Evolutionary conservation across 768 basidiomycete species (phyloP).

Genomic region (Suillus bovinus): DNA sequence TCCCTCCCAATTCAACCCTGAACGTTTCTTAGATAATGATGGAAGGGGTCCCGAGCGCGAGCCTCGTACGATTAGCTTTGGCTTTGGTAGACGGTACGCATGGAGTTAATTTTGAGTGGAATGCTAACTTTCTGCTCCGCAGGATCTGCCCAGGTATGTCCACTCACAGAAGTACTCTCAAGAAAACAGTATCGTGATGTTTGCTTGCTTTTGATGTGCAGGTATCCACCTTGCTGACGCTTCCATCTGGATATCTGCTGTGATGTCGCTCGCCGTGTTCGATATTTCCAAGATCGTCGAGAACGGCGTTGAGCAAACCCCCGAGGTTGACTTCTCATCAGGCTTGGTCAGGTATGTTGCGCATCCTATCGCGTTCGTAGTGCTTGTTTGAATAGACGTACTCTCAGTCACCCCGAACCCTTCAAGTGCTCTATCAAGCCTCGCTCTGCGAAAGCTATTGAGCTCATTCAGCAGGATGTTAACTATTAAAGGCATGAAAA

Average conservation of each 20-base stretch:
- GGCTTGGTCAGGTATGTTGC: conserved; percentile 59
- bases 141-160: no score
- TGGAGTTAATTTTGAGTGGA: no score
- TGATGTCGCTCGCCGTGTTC: conserved; percentile 49
- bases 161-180: no score
- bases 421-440: conserved; percentile 62
- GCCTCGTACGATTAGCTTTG: no score
- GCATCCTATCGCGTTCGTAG: background rate
- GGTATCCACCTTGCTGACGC: conserved; percentile 55
- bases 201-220: conserved; percentile 21
- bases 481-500: conserved; percentile 17
- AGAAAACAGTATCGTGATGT: no score
- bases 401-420: conserved; percentile 54
- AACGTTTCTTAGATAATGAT: no score
- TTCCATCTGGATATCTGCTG: conserved; percentile 46
- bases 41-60: no score
- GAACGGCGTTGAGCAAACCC: conserved; percentile 49
- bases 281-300: conserved; percentile 46
- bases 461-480: conserved; percentile 51
- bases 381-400: conserved; percentile 4
- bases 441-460: conserved; percentile 56
- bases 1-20: no score
- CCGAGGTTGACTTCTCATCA: conserved; percentile 54
- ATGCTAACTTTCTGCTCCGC: no score
- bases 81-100: no score